These are phyloP conservation scores for Nannochloropsis granulata DNA, from an alignment of 108 stramenopile species.

Conservation along the genomic window DNA sequence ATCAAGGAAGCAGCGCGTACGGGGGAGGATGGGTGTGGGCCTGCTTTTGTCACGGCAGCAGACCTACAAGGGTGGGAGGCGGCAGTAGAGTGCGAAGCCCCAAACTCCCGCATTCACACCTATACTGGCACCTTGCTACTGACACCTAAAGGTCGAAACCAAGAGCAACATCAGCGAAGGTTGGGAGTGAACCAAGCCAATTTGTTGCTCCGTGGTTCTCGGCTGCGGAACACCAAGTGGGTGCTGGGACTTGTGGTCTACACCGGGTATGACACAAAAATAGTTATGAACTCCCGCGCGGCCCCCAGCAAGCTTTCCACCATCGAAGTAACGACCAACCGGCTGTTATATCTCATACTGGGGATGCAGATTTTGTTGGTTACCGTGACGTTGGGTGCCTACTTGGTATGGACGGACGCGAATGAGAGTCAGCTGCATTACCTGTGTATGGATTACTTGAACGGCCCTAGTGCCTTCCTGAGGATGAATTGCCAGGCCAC, in stretches of 20 bases:
- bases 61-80: slow-evolving; percentile 31
- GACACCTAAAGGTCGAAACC: slow-evolving; percentile 1
- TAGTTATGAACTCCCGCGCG: slow-evolving; percentile 70
- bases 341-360: slow-evolving; percentile 32
- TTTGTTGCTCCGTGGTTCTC: slow-evolving; percentile 75
- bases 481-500: slow-evolving; percentile 19
- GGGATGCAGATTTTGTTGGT: slow-evolving; percentile 12
- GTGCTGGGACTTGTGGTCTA: slow-evolving; percentile 80
- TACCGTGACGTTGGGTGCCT: slow-evolving; percentile 21
- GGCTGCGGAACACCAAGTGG: slow-evolving; percentile 89
- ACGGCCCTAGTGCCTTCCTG: background rate
- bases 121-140: background rate
- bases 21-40: slow-evolving; percentile 19
- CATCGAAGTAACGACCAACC: slow-evolving; percentile 51
- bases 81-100: slow-evolving; percentile 58
- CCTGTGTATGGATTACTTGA: slow-evolving; percentile 1
- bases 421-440: slow-evolving; percentile 32
- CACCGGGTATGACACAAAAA: slow-evolving; percentile 84
- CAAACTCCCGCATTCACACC: slow-evolving; percentile 64
- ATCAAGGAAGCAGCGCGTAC: slow-evolving; percentile 50
- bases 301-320: slow-evolving; percentile 80
- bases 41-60: slow-evolving; percentile 38
- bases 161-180: slow-evolving; percentile 26
- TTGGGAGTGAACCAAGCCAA: slow-evolving; percentile 62
- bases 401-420: slow-evolving; percentile 13